Evolutionary conservation across 352 stramenopile species (phyloP).

Genomic region (Globisporangium apiculatum): DNA sequence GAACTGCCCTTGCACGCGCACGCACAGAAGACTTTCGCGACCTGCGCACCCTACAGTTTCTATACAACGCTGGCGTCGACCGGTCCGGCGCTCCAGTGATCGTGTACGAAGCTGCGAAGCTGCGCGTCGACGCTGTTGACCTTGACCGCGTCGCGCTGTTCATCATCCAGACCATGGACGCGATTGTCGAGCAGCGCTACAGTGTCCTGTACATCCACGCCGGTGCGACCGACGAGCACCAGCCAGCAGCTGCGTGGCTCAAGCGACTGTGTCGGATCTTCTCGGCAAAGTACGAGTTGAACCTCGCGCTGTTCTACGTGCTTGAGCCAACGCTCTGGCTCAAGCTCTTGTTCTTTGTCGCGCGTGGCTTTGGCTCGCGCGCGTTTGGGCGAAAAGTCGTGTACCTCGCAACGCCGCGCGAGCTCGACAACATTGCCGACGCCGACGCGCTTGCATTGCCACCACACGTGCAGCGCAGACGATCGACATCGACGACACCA

Average conservation of each 20-base stretch:
- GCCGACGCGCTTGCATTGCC: conserved; percentile 30
- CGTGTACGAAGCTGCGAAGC: conserved; percentile 55
- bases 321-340: conserved; percentile 66
- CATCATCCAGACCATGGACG: conserved; percentile 59
- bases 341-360: conserved; percentile 64
- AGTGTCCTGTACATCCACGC: conserved; percentile 66
- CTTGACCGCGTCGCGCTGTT: conserved; percentile 71
- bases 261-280: conserved; percentile 61
- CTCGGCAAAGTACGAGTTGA: conserved; percentile 40
- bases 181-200: conserved; percentile 46
- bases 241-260: conserved; percentile 57
- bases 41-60: conserved; percentile 41
- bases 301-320: conserved; percentile 76
- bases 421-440: conserved; percentile 46
- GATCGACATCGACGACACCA: no score
- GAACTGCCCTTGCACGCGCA: conserved; percentile 11
- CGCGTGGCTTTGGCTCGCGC: conserved; percentile 50
- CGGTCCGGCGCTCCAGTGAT: conserved; percentile 59
- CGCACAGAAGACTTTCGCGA: conserved; percentile 51
- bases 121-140: conserved; percentile 36
- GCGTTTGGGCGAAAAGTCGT: conserved; percentile 76
- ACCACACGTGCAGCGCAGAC: conserved; percentile 22
- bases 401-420: conserved; percentile 43
- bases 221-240: conserved; percentile 34
- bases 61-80: conserved; percentile 66